These are phyloP conservation scores for Aspergillus ustus DNA, from an alignment of 2,329 filamentous ascomycete species.

Conservation along the genomic window DNA sequence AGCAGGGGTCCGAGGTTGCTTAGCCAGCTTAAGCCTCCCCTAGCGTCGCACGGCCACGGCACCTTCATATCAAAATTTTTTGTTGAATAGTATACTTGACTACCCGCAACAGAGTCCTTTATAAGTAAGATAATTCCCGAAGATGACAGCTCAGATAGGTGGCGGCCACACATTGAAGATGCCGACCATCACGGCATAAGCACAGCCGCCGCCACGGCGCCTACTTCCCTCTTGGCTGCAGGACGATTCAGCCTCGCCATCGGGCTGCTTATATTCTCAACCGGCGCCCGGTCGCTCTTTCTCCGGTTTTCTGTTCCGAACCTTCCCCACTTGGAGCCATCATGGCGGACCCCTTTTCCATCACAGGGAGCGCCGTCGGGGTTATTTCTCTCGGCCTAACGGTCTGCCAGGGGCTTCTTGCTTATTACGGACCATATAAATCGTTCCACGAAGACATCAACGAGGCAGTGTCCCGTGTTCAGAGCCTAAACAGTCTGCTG, in stretches of 20 bases:
- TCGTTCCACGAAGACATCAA: not conserved
- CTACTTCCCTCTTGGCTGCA: not conserved
- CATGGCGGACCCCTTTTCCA: not conserved
- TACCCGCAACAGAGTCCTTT: too few species aligned
- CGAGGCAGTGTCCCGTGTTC: not conserved
- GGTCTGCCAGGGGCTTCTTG: not conserved
- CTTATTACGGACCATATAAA: not conserved
- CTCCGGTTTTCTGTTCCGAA: not conserved
- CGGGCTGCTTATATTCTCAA: not conserved
- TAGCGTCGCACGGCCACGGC: too few species aligned
- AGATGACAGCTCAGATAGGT: too few species aligned
- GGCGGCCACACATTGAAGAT: too few species aligned
- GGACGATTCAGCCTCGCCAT: not conserved
- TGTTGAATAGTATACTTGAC: too few species aligned
- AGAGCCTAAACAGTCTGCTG: not conserved
- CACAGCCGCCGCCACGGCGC: too few species aligned
- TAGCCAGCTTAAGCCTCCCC: too few species aligned
- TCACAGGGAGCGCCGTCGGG: not conserved
- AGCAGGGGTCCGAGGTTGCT: too few species aligned
- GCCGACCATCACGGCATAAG: too few species aligned
- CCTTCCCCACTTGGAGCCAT: not conserved
- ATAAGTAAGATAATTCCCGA: too few species aligned
- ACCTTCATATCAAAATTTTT: too few species aligned
- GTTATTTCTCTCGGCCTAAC: not conserved
- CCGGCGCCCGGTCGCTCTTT: not conserved